A percentile compares a stretch with the other conserved stretches of the same genome.
Evolutionary conservation across 805 yeast genomes (phyloP).

Genomic region (Cyberlindnera sargentensis): DNA sequence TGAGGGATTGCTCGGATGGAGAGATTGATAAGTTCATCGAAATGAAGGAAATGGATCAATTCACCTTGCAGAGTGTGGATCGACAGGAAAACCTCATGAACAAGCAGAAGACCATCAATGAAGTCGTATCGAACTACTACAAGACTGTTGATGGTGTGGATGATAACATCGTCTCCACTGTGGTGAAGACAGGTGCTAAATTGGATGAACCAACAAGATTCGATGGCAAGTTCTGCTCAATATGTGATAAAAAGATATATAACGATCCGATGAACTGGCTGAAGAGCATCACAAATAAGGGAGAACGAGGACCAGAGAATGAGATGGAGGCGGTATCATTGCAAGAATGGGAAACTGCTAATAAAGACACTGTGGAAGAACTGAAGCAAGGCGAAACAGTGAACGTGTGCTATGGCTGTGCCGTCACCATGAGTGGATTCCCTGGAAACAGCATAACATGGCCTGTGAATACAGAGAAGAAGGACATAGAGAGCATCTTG

Average conservation of each 20-base stretch:
- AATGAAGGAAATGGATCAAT: constrained; percentile 21
- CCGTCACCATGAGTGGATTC: constrained; percentile 49
- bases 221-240: constrained; percentile 34
- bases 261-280: constrained; percentile 63
- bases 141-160: constrained; percentile 65
- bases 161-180: constrained; percentile 88
- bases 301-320: constrained; percentile 40
- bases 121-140: constrained; percentile 69
- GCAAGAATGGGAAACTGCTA: constrained; percentile 27
- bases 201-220: constrained; percentile 40
- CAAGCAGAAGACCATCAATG: constrained; percentile 75
- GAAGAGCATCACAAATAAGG: constrained; percentile 55
- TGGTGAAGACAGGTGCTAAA: constrained; percentile 82
- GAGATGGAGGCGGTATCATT: constrained; percentile 34
- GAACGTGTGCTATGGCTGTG: constrained; percentile 72
- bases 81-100: constrained; percentile 34
- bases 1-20: constrained; percentile 64
- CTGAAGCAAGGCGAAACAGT: constrained; percentile 13
- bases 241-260: constrained; percentile 52
- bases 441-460: constrained; percentile 31
- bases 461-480: constrained; percentile 26
- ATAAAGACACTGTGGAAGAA: constrained; percentile 15
- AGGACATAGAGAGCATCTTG: constrained; percentile 31
- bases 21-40: constrained; percentile 56
- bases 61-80: constrained; percentile 14